Percentiles rank a stretch among this genome's conserved stretches.
Evolutionary conservation across 2,329 filamentous ascomycete genomes (phyloP).

Genomic region (Fulvia fulva): DNA sequence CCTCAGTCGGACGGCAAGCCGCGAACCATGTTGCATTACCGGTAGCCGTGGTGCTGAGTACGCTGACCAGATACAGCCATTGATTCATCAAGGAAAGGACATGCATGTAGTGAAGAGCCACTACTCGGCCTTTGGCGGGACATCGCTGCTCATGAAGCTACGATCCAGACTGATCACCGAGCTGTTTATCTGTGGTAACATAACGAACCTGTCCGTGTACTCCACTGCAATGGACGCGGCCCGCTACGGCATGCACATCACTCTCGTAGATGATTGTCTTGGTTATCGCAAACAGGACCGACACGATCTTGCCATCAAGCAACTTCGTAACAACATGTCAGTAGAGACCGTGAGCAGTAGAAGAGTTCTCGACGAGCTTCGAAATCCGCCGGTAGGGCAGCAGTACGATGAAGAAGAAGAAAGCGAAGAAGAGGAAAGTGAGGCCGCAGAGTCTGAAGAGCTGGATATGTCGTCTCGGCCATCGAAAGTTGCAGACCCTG

Average conservation of each 20-base stretch:
- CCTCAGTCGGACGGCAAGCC: conserved; percentile 36
- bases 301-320: conserved; percentile 66
- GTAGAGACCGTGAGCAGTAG: conserved; percentile 60
- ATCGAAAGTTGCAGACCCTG: not conserved
- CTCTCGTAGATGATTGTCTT: conserved; percentile 81
- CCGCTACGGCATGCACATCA: conserved; percentile 81
- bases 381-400: conserved; percentile 11
- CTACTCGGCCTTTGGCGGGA: conserved; percentile 83
- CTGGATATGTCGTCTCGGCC: not conserved
- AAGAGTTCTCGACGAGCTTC: conserved; percentile 37
- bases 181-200: conserved; percentile 79
- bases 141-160: conserved; percentile 68
- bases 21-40: conserved; percentile 41
- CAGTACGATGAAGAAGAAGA: conserved; percentile 13
- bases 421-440: conserved; percentile 15
- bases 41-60: conserved; percentile 49
- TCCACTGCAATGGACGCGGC: conserved; percentile 90
- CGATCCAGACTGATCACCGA: conserved; percentile 86
- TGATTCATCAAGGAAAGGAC: conserved; percentile 51
- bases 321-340: conserved; percentile 70
- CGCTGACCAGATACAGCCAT: conserved; percentile 45
- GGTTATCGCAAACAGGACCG: conserved; percentile 69
- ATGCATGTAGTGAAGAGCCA: conserved; percentile 64
- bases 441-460: not conserved
- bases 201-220: conserved; percentile 84